Evolutionary conservation across 768 basidiomycete genomes (phyloP).

Genomic region (Fistulinella prunicolor): DNA sequence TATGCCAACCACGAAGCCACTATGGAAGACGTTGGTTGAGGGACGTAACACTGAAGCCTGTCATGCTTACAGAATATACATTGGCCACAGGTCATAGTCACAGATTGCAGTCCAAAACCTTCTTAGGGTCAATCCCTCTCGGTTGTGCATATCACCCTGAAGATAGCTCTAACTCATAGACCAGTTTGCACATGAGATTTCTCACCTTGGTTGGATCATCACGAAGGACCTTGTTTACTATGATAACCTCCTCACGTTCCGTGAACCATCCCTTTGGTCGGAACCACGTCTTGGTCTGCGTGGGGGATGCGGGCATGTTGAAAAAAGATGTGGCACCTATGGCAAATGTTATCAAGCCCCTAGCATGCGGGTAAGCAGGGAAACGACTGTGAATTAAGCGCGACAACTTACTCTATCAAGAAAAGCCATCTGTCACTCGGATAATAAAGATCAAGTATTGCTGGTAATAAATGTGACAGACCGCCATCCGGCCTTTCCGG

Average conservation of each 20-base stretch:
- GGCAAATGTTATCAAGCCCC: too few species aligned
- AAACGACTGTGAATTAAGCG: neutral
- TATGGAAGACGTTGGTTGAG: constrained; percentile 14
- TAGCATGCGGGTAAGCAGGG: neutral
- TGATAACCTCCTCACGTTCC: too few species aligned
- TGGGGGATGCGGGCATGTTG: too few species aligned
- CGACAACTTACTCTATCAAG: constrained; percentile 31
- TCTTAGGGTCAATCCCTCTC: too few species aligned
- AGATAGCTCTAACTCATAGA: constrained; percentile 48
- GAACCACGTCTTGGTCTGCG: too few species aligned
- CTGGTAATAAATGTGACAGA: constrained; percentile 15
- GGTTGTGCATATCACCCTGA: constrained; percentile 60
- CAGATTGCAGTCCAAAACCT: too few species aligned
- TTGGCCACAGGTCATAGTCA: too few species aligned
- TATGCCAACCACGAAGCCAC: constrained; percentile 53
- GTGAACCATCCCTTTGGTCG: too few species aligned
- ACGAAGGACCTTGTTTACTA: too few species aligned
- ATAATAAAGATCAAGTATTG: too few species aligned
- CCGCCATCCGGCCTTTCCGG: constrained; percentile 16
- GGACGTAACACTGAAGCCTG: neutral
- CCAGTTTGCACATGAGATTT: too few species aligned
- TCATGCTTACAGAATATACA: constrained; percentile 47
- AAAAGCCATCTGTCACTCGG: constrained; percentile 39
- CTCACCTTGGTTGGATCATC: constrained; percentile 50
- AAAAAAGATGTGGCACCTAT: too few species aligned